Evolutionary conservation across 1,284 basidiomycete genomes (phyloP).

Genomic region (Cutaneotrichosporon sp.): DNA sequence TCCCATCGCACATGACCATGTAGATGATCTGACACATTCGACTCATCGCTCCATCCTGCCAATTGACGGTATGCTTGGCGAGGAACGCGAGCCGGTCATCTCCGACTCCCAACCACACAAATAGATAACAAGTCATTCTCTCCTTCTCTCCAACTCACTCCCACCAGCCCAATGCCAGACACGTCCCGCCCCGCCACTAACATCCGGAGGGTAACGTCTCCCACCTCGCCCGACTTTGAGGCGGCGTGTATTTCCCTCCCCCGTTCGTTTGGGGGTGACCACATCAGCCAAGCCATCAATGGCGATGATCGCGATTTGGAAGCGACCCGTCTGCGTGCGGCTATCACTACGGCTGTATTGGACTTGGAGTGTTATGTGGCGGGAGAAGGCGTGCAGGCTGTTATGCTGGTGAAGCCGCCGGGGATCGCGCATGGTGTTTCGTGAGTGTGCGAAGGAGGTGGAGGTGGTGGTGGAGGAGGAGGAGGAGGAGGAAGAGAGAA

Average conservation of each 20-base stretch:
- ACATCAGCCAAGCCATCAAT: conserved; percentile 12
- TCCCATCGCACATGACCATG: too few relatives aligned
- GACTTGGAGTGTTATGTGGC: conserved; percentile 20
- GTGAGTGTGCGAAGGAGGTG: conserved; percentile 11
- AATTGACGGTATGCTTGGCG: too few relatives aligned
- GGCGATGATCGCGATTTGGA: conserved; percentile 8
- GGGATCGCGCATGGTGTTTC: conserved; percentile 22
- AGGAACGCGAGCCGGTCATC: too few relatives aligned
- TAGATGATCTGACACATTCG: too few relatives aligned
- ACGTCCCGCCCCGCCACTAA: not conserved
- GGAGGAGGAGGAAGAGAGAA: not conserved
- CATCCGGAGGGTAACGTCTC: conserved; percentile 1
- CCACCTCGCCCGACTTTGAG: conserved; percentile 8
- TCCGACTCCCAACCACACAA: too few relatives aligned
- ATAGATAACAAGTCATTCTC: not conserved
- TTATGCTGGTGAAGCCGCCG: conserved; percentile 23
- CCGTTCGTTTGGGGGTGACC: conserved; percentile 9
- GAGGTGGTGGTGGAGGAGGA: not conserved
- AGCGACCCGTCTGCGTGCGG: conserved; percentile 1
- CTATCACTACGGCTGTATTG: conserved; percentile 11
- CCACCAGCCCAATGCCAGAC: not conserved
- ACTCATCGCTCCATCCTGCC: too few relatives aligned
- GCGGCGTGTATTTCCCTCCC: conserved; percentile 5
- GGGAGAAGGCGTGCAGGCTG: conserved; percentile 7
- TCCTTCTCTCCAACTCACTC: not conserved